Evolutionary conservation across 1,284 basidiomycete species (phyloP), one percentile per base, ranked within the genome.

Genomic region (Hymenochaete sp.): DNA sequence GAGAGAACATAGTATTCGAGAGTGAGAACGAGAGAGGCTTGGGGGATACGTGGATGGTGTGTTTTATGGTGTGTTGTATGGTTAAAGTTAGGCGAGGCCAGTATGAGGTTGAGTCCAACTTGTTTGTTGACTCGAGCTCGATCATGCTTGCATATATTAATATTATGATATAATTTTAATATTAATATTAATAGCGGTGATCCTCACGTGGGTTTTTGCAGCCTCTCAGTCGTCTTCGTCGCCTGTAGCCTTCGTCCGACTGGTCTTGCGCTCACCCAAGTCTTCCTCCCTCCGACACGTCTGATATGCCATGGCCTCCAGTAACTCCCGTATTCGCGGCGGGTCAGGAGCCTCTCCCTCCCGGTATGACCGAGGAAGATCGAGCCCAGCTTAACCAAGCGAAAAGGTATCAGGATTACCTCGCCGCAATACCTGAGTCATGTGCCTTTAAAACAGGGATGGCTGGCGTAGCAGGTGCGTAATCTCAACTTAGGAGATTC

Each of bases 281-380:
- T n/a, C n/a, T n/a, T n/a, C n/a, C n/a, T n/a, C n/a, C n/a, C n/a
- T n/a, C n/a, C n/a, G n/a, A n/a, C n/a, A n/a, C n/a, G n/a, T n/a
- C n/a, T n/a, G n/a, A n/a, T n/a, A 51, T 51, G 49, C 49, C 49
- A 47, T 51, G 49, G 49, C 69, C 69, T 49, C 51, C 69, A 47
- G 62, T 70, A 27, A 62, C 70, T 24, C 75, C 73, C 18, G 48
- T 77, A 13, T 75, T 68, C 48, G 67, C 72, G 14, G 66, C 76
- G 11, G 84, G 83, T 38, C 79, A 76, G 60, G 84, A 86, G 60
- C 85, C 84, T 27, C 67, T 93, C 16, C 90, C 91, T 5, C 78
- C 85, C 27, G 91, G 92, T 5, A 65, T 82, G 45, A 79, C 81
- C 0, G 85, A 91, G 58, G 83, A 87, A 44, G 91, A 96, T 60